Evolutionary conservation across 352 stramenopile genomes (phyloP), one percentile per base, ranked within the genome.

Genomic region (Phytophthora cajani): DNA sequence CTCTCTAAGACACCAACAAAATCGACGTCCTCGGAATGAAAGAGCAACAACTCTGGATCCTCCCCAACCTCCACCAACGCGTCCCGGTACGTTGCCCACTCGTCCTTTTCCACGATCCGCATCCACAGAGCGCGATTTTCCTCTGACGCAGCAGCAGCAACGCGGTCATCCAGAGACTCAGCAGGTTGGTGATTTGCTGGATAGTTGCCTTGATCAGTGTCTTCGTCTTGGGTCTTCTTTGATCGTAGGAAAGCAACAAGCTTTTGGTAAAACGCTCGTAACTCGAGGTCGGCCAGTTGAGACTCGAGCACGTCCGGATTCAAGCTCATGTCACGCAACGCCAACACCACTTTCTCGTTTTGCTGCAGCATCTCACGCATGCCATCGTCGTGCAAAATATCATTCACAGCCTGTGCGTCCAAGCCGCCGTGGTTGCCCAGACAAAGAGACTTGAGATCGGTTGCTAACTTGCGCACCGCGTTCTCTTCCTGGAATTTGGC

Each of bases 261-360:
- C 14, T 72, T 77, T 42, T 87, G 68, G 44, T 92, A 92, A 53
- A 92, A 92, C 3, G 63, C 61, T 21, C 81, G 78, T 27, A 92
- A 50, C 14, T 73, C 60, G 16, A 76, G 67, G 16, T 90, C 75
- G 8, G 56, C 55, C 17, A 92, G 69, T 56, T 92, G 85, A 54
- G 46, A 56, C n/a, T 67, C 46, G 3, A 92, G 72, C 17, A 86
- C 71, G 10, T 77, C 58, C 8, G 85, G 83, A 21, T 87, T 81
- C 65, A 92, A 65, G 61, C 85, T 90, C 80, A 92, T 89, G 46
- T 92, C 85, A 23, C 85, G 76, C 38, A 92, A 58, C 19, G 85
- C 85, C 16, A 72, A 40, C 1, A 91, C 75, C 32, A 92, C 77
- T 19, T 76, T 72, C 27, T 82, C 77, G 32, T 88, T 77, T 21